Percentiles rank a stretch among this genome's conserved stretches.
phyloP scores from a whole-genome alignment of 106 monocot species.

The Dioscorea dumetorum region DNA sequence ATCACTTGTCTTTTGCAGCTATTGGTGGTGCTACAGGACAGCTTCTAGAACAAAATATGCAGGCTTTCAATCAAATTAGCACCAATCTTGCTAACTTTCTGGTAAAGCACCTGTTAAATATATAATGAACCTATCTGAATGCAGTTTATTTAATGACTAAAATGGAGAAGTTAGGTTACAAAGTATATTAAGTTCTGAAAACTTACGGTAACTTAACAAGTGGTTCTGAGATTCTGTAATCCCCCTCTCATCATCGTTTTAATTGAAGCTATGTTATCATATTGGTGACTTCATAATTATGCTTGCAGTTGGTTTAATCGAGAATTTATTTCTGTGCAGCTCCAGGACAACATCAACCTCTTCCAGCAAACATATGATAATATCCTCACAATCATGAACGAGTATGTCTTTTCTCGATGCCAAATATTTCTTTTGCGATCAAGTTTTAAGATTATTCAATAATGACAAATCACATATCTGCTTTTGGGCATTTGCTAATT shows the following conservation, averaged over 20 bases:
- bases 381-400: slow-evolving; percentile 64
- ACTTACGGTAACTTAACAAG: neutral
- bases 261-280: too few relatives aligned
- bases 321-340: slow-evolving; percentile 32
- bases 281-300: neutral
- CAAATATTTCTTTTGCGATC: too few relatives aligned
- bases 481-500: too few relatives aligned
- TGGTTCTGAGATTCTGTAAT: too few relatives aligned
- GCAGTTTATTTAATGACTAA: neutral
- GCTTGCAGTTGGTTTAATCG: neutral
- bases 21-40: slow-evolving; percentile 84
- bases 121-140: neutral
- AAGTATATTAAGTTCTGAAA: neutral
- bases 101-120: slow-evolving; percentile 29
- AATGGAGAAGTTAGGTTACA: neutral
- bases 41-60: slow-evolving; percentile 74
- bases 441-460: too few relatives aligned
- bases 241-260: too few relatives aligned
- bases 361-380: slow-evolving; percentile 75
- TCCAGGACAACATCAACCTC: slow-evolving; percentile 70
- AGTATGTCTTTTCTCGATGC: slow-evolving; percentile 41
- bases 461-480: too few relatives aligned
- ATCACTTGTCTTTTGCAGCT: slow-evolving; percentile 28
- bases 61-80: slow-evolving; percentile 65
- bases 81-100: slow-evolving; percentile 64